phyloP scores from a whole-genome alignment of 1,139 yeast species.

The Wickerhamomyces sp. region DNA sequence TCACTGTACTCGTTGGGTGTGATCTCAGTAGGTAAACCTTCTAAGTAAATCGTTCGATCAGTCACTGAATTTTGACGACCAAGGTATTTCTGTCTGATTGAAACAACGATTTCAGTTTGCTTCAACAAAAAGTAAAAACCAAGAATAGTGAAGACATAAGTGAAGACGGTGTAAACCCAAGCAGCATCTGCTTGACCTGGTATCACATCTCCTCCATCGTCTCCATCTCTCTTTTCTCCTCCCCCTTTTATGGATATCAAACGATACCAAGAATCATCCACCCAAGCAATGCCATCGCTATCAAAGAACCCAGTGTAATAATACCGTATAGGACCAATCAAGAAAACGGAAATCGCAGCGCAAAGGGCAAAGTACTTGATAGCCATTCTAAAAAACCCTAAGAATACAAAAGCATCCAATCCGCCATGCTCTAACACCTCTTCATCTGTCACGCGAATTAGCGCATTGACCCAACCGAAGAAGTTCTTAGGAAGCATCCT shows the following conservation, averaged over 20 bases:
- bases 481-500: slow-evolving; percentile 36
- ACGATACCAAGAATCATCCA: slow-evolving; percentile 4
- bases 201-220: slow-evolving; percentile 11
- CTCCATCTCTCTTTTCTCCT: slow-evolving; percentile 16
- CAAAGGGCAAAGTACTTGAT: slow-evolving; percentile 56
- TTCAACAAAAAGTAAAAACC: slow-evolving; percentile 53
- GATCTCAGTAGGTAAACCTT: slow-evolving; percentile 72
- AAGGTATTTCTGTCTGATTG: slow-evolving; percentile 65
- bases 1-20: slow-evolving; percentile 34
- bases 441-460: slow-evolving; percentile 44
- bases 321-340: slow-evolving; percentile 72
- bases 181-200: slow-evolving; percentile 32
- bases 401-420: slow-evolving; percentile 62
- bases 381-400: slow-evolving; percentile 76
- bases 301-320: slow-evolving; percentile 67
- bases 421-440: slow-evolving; percentile 62
- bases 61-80: slow-evolving; percentile 81
- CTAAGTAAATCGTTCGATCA: slow-evolving; percentile 72
- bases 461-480: slow-evolving; percentile 54
- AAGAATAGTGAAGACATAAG: slow-evolving; percentile 62
- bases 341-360: slow-evolving; percentile 55
- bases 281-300: slow-evolving; percentile 38
- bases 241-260: no score
- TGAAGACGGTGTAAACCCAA: slow-evolving; percentile 76
- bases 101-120: slow-evolving; percentile 60